Base-by-base conservation (phyloP, 345 rosid species). In the Eucalyptus virginea region DNA sequence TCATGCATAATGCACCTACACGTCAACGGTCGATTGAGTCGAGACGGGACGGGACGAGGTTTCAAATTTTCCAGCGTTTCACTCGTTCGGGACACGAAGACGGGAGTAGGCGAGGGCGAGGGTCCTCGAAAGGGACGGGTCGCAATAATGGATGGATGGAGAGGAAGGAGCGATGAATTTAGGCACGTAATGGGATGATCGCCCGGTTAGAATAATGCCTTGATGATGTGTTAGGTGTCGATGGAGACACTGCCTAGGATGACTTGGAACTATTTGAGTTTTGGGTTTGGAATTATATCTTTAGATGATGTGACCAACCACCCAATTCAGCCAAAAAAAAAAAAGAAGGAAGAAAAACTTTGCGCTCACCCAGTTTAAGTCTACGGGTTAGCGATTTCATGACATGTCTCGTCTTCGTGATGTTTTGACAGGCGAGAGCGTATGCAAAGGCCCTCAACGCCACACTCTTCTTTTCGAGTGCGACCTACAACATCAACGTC, bases 401-500 rank as follows among this genome's bases (percentile, higher is more conserved):
- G 16, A 47, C 50, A 13, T 13, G 18, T 40, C 18, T 37, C 28
- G n/a, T 19, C 47, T 18, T 49, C 30, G 8, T 88, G 11, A 34
- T 85, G 40, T 45, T 88, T 87, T 90, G 81, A 88, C 95, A 97
- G 98, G 99, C 99, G n/a, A 93, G 99, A 92, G 92, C 95, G 47
- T 96, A 95, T 44, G 99, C 99, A 2, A 98, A 95, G 93, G 98
- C 95, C 8, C 81, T 96, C 72, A 97, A 97, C 30, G 99, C 99
- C 6, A 94, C 99, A 2, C 93, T 98, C 50, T 98, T 98, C 95
- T 98, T 98, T 90, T 98, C 99, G 48, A 98, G 99, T 72, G 96
- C 99, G 16, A 92, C 95, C 56, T 97, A 98, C 91, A 98, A 97
- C 93, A 98, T 98, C 85, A 98, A 98, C 89, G 99, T 98, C 30